Percentiles rank a stretch among this genome's conserved stretches.
Conservation (phyloP, 2,329 filamentous ascomycete genomes). For the Tolypocladium amazonense region DNA sequence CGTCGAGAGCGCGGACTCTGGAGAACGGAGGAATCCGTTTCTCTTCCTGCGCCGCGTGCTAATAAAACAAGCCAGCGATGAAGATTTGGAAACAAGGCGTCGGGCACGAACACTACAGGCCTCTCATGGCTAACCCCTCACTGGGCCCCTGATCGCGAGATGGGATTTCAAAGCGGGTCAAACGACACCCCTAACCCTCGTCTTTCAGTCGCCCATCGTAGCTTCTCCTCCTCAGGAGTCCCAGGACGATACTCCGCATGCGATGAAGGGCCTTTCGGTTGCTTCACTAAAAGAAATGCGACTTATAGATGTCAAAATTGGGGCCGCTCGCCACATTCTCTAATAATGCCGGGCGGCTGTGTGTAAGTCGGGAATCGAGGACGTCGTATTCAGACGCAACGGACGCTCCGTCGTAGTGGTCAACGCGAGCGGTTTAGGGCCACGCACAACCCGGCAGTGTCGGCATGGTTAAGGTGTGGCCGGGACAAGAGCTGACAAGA, state of each 20-base stretch:
- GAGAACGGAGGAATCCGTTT: neutral
- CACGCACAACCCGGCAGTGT: neutral
- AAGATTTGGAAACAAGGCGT: neutral
- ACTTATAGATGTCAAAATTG: neutral
- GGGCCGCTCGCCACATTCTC: neutral
- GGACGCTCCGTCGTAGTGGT: neutral
- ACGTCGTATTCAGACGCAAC: neutral
- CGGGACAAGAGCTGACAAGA: conserved; percentile 6
- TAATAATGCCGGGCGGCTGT: neutral
- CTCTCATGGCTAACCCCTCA: neutral
- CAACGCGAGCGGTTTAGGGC: neutral
- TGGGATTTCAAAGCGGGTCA: neutral
- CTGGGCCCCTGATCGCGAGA: neutral
- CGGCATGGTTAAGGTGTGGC: neutral
- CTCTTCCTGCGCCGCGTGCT: neutral
- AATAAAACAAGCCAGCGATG: neutral
- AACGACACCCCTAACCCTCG: neutral
- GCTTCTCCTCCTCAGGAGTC: neutral
- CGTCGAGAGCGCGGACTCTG: neutral
- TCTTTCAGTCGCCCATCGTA: neutral
- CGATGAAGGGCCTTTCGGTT: neutral
- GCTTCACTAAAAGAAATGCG: neutral
- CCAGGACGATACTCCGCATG: conserved; percentile 6
- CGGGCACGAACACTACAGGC: neutral
- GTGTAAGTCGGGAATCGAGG: neutral